These are phyloP conservation scores for Macadamia tetraphylla DNA, from an alignment of 164 flowering plant species.

Conservation along the genomic window DNA sequence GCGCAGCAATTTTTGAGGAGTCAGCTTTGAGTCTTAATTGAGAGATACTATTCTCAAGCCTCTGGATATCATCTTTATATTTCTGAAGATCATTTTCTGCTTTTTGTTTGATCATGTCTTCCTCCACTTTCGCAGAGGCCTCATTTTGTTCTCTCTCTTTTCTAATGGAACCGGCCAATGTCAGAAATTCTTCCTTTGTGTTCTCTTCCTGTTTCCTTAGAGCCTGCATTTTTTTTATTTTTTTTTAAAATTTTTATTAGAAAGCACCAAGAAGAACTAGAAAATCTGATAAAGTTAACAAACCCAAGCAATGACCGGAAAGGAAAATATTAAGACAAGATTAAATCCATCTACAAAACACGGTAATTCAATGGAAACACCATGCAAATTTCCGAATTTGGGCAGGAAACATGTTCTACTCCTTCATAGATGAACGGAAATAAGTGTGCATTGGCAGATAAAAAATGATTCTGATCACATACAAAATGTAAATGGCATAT, in stretches of 20 bases:
- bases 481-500: too few species aligned
- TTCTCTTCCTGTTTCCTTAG: constrained; percentile 66
- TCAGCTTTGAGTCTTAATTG: constrained; percentile 65
- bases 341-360: too few species aligned
- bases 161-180: constrained; percentile 44
- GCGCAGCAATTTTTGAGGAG: constrained; percentile 85
- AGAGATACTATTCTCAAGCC: constrained; percentile 76
- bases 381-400: too few species aligned
- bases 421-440: too few species aligned
- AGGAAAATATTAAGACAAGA: not conserved
- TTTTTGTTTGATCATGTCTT: constrained; percentile 48
- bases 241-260: constrained; percentile 10
- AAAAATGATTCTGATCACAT: too few species aligned
- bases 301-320: too few species aligned
- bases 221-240: constrained; percentile 35
- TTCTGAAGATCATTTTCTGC: constrained; percentile 61
- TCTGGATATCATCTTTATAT: constrained; percentile 57
- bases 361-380: too few species aligned
- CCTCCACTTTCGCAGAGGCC: constrained; percentile 57
- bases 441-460: too few species aligned
- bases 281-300: not conserved
- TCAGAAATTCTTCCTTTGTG: constrained; percentile 55
- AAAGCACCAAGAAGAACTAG: not conserved
- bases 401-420: too few species aligned
- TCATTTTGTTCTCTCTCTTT: constrained; percentile 71